Base-by-base conservation (phyloP, 2,329 filamentous ascomycete genomes). In the Cercospora brassicicola region DNA sequence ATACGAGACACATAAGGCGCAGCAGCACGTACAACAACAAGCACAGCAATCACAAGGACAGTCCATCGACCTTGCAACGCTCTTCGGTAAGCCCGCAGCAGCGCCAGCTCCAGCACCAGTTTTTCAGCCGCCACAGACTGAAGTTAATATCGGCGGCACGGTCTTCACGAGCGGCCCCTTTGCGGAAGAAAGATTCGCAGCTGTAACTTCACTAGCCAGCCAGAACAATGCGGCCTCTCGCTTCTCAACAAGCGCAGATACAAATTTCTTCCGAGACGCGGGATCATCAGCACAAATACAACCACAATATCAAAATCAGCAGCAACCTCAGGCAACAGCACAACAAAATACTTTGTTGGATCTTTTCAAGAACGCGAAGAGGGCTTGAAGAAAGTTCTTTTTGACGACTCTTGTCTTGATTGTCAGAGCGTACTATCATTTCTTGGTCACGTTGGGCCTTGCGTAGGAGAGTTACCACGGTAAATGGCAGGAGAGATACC, bases 11-110 rank as follows among this genome's bases (percentile, higher is more conserved):
- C 67, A 61, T 3, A 59, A 55, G 4, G 36, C 56, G 42, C 82
- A 84, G 82, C n/a, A 82, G 84, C 55, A 84, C 84, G 74, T 77
- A 86, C 26, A 85, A 82, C 15, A 76, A 87, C 8, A 81, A 84
- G 65, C 64, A 55, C 62, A 65, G 8, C 84, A 87, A 72, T 81
- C 83, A 56, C 81, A 74, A 36, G 70, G 71, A 8, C 73, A 73
- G 45, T 69, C 69, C 28, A 72, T 76, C 26, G 72, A 76, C 59
- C 60, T 77, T 20, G 69, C 73, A 15, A 69, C 72, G 10, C 69
- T 76, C 20, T 77, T 75, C 36, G 72, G 67, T 1, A 71, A 71
- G 53, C 59, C 68, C 55, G 18, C 36, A 55, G 11, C 48, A 53
- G 23, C 64, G 65, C 20, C 59, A 48, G 30, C 20, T 20, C 5